A percentile compares a stretch with the other conserved stretches of the same genome.
These are phyloP conservation scores for Plasmodium vinckei DNA, from an alignment of 169 alveolate genomes.

Conservation along the genomic window DNA sequence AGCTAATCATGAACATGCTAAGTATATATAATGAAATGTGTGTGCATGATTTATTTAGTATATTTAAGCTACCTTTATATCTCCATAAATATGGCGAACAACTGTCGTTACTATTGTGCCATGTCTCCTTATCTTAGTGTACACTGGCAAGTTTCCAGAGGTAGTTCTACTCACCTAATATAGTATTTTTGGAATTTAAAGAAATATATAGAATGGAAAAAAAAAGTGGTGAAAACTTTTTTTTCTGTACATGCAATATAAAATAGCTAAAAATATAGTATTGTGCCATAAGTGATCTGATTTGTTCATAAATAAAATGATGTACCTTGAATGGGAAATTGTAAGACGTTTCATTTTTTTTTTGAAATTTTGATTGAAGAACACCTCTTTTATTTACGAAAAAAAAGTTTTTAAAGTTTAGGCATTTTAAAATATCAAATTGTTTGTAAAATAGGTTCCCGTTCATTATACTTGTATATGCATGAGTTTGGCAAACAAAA, in stretches of 20 bases:
- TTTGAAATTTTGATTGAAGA: slow-evolving; percentile 84
- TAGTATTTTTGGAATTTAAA: too few species aligned
- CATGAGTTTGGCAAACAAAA: neutral
- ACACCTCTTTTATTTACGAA: slow-evolving; percentile 71
- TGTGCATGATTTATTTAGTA: slow-evolving; percentile 39
- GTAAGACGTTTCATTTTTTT: slow-evolving; percentile 74
- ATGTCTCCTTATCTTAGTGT: slow-evolving; percentile 85
- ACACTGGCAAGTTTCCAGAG: slow-evolving; percentile 90
- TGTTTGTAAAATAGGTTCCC: slow-evolving; percentile 9
- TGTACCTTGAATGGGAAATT: slow-evolving; percentile 83
- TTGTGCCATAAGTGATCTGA: neutral
- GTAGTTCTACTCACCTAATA: slow-evolving; percentile 88
- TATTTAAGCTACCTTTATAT: slow-evolving; percentile 79
- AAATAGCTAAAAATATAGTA: neutral
- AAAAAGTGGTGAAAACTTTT: neutral
- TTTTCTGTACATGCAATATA: neutral
- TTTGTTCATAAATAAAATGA: neutral
- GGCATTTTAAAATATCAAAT: slow-evolving; percentile 3
- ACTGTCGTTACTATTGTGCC: slow-evolving; percentile 89
- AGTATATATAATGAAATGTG: too few species aligned
- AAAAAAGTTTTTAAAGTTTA: slow-evolving; percentile 12
- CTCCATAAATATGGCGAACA: slow-evolving; percentile 88
- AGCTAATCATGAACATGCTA: neutral
- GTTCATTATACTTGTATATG: slow-evolving; percentile 21
- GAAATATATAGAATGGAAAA: too few species aligned